phyloP scores from a whole-genome alignment of 257 asterid species.

The Fraxinus pennsylvanica region DNA sequence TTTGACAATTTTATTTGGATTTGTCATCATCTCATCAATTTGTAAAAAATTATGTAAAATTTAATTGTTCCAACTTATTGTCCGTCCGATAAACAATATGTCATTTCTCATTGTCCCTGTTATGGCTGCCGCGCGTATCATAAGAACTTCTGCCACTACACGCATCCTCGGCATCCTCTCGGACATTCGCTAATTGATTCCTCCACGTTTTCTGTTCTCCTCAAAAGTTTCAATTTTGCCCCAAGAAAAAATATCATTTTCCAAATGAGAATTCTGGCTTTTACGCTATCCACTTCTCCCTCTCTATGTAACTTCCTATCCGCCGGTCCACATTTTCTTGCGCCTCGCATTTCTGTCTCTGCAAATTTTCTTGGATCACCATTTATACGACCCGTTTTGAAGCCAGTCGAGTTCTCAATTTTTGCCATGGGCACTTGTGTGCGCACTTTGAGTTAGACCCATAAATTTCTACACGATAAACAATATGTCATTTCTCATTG shows the following conservation, averaged over 20 bases:
- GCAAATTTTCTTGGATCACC: constrained; percentile 24
- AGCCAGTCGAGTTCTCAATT: constrained; percentile 18
- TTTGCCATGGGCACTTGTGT: too few species aligned
- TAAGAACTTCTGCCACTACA: constrained; percentile 2
- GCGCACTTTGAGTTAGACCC: too few species aligned
- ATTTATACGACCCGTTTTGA: background rate
- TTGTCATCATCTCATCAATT: too few species aligned
- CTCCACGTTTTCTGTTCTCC: background rate
- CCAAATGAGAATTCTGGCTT: constrained; percentile 31
- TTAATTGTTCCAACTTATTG: too few species aligned
- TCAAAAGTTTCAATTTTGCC: background rate
- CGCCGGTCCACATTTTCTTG: constrained; percentile 18
- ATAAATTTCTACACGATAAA: too few species aligned
- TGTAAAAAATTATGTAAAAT: too few species aligned
- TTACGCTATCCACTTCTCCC: constrained; percentile 26
- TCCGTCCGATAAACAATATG: too few species aligned
- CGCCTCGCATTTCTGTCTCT: constrained; percentile 34
- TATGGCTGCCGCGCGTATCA: background rate
- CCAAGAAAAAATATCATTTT: background rate
- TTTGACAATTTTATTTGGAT: too few species aligned
- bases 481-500: too few species aligned
- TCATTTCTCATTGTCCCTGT: too few species aligned
- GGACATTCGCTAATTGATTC: background rate
- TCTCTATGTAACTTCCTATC: constrained; percentile 25
- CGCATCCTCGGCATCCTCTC: constrained; percentile 15